These are phyloP conservation scores for Scutellaria minor DNA, from an alignment of 257 asterid species.

Conservation along the genomic window DNA sequence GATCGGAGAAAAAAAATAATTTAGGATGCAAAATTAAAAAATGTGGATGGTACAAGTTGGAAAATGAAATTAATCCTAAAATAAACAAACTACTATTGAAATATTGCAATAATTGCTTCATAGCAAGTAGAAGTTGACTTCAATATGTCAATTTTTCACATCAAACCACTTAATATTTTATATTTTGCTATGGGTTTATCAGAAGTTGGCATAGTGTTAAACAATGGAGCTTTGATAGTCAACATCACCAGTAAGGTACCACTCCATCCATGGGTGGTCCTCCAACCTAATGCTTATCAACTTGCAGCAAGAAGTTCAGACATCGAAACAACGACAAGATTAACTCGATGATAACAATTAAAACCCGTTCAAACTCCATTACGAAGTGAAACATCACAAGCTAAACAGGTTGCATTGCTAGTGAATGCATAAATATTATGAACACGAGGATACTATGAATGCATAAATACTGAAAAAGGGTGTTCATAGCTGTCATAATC, in stretches of 20 bases:
- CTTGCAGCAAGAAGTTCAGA: constrained; percentile 26
- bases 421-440: too few species aligned
- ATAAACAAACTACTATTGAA: neutral
- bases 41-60: too few species aligned
- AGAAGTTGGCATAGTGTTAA: constrained; percentile 26
- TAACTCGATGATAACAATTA: neutral
- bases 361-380: constrained; percentile 12
- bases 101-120: neutral
- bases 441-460: too few species aligned
- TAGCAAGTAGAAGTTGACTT: constrained; percentile 35
- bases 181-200: neutral
- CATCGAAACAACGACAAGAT: constrained; percentile 1
- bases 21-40: too few species aligned
- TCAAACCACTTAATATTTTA: neutral
- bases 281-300: constrained; percentile 36
- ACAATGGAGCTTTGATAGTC: constrained; percentile 20
- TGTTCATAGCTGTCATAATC: neutral
- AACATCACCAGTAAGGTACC: constrained; percentile 22
- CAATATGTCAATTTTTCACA: neutral
- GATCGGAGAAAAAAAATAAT: too few species aligned
- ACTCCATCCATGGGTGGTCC: constrained; percentile 34
- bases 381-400: neutral
- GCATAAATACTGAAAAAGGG: too few species aligned
- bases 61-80: too few species aligned
- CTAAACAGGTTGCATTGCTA: neutral